Conservation (phyloP, 371 early-diverging fungal genomes). For the Mortierella sp. region DNA sequence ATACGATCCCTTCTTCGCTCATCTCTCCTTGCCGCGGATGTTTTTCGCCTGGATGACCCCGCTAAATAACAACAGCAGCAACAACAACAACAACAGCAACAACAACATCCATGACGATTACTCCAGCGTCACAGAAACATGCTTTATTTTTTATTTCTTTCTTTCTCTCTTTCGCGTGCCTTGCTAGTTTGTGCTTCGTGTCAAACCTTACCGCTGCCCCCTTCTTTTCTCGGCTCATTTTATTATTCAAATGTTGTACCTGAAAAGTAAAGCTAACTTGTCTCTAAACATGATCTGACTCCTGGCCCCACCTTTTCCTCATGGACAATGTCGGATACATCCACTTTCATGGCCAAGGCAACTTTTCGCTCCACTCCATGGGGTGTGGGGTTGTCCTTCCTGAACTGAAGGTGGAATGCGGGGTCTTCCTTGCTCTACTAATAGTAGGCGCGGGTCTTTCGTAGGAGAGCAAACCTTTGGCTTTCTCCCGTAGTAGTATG, state of each 20-base stretch:
- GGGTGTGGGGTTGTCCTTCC: background rate
- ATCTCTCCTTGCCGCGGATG: background rate
- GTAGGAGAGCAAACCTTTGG: too few relatives aligned
- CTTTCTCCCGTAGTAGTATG: too few relatives aligned
- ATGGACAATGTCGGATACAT: background rate
- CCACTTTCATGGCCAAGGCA: background rate
- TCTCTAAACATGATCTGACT: background rate
- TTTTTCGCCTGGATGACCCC: slow-evolving; percentile 12
- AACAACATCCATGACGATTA: too few relatives aligned
- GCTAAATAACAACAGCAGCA: too few relatives aligned
- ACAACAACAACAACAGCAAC: too few relatives aligned
- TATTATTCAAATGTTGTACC: background rate
- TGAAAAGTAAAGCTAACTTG: background rate
- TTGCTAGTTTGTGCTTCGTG: background rate
- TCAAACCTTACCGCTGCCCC: background rate
- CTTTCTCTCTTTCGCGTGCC: background rate
- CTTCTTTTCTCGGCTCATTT: background rate
- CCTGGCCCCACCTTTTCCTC: background rate
- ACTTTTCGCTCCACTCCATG: background rate
- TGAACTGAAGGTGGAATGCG: background rate
- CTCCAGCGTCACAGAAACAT: background rate
- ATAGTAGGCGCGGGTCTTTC: too few relatives aligned
- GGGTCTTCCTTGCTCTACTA: background rate
- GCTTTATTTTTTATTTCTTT: background rate
- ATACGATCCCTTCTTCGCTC: background rate